Evolutionary conservation across 768 basidiomycete genomes (phyloP), one percentile per base, ranked within the genome.

Genomic region (Leccinum longicurvipes): DNA sequence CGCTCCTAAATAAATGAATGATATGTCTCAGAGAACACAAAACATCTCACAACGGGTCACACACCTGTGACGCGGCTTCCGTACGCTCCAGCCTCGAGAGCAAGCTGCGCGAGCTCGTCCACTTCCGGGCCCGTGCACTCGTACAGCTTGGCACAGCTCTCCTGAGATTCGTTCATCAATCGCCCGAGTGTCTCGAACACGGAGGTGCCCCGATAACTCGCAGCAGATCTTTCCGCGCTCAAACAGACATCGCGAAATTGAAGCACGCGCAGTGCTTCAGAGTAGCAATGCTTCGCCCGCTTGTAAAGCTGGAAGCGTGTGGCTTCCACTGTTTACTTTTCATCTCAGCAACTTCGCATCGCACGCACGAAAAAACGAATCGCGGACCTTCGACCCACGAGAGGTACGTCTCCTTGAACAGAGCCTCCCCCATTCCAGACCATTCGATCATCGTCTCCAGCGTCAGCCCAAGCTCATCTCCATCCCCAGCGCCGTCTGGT

Each of bases 61-160:
- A 39, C 19, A 39, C 36, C 36, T 39, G 36, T 39, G n/a, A 39
- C 36, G n/a, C 36, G 36, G 2, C 36, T 39, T 28, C 93, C 93
- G 60, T 84, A 81, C 4, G 91, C 90, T 15, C 93, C 93, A 1
- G 86, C 82, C 17, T 80, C 74, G 48, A 79, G 74, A 9, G 89
- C 87, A 21, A 95, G 71, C 39, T 61, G 66, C 3, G 83, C 82
- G 9, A 95, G 78, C 63, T 82, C 73, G 66, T 96, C 82, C 17
- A 94, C 73, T 72, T 95, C 90, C 1, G 82, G 79, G 65, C 88
- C 89, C 8, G 89, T 89, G 72, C 89, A 93, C 58, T 94, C 85
- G 65, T 79, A 95, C 9, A 87, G 68, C 42, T 77, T 68, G 31
- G 80, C 63, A 69, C 92, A 93, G 64, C 84, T 86, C 45, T 72